Evolutionary conservation across 192 early-diverging fungal genomes (phyloP).

Genomic region (Gigaspora rosea): DNA sequence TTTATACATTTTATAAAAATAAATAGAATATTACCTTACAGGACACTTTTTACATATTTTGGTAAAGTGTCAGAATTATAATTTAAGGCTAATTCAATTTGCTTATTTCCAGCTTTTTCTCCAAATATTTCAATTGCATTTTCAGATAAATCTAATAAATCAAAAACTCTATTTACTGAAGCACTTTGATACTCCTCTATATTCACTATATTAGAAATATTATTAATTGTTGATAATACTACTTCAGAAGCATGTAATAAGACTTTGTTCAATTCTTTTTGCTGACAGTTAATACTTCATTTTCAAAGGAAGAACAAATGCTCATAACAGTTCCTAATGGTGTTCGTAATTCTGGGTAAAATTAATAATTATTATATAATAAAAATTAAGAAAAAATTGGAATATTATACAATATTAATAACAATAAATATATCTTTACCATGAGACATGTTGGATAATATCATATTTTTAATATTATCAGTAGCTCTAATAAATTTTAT

Average conservation of each 20-base stretch:
- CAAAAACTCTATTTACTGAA: too few relatives aligned
- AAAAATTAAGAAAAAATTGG: not conserved
- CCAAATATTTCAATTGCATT: too few relatives aligned
- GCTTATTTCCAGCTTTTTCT: too few relatives aligned
- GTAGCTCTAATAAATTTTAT: constrained; percentile 44
- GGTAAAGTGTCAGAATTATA: too few relatives aligned
- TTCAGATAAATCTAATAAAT: constrained; percentile 17
- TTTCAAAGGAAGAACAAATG: too few relatives aligned
- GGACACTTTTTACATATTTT: too few relatives aligned
- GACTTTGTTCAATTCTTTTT: constrained; percentile 47
- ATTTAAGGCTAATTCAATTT: too few relatives aligned
- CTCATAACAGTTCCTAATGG: too few relatives aligned
- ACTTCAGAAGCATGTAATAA: constrained; percentile 47
- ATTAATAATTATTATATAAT: not conserved
- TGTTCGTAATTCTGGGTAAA: constrained; percentile 16
- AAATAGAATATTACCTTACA: too few relatives aligned
- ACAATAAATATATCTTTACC: constrained; percentile 20
- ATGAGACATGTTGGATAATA: constrained; percentile 40
- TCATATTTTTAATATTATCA: constrained; percentile 31
- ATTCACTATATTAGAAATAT: constrained; percentile 9
- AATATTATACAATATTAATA: not conserved
- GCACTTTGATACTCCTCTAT: too few relatives aligned
- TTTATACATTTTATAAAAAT: too few relatives aligned
- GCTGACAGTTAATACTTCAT: constrained; percentile 37
- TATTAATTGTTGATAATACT: constrained; percentile 44